Conservation (phyloP, 805 yeast species). For the Pichia rugopelliculosa region DNA sequence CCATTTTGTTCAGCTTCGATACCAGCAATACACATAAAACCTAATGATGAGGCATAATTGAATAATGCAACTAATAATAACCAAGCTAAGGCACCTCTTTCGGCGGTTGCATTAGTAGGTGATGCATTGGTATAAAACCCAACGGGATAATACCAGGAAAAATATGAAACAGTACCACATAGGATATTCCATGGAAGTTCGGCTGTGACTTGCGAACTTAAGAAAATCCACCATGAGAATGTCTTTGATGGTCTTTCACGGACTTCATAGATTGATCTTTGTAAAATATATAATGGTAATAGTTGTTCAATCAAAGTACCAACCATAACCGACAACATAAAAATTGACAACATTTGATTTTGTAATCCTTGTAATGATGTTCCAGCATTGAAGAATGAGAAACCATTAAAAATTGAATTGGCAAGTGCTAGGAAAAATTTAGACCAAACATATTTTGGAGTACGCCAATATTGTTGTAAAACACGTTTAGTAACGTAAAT, state of each 20-base stretch:
- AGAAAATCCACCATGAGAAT: conserved; percentile 57
- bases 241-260: conserved; percentile 71
- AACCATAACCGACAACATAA: conserved; percentile 56
- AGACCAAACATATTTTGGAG: conserved; percentile 52
- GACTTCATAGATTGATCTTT: conserved; percentile 62
- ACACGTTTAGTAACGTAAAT: conserved; percentile 43
- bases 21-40: conserved; percentile 52
- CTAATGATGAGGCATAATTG: conserved; percentile 51
- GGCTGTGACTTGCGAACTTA: conserved; percentile 52
- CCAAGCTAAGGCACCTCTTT: conserved; percentile 49
- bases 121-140: conserved; percentile 58
- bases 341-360: conserved; percentile 72
- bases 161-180: conserved; percentile 53
- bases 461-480: conserved; percentile 56
- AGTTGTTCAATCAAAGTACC: conserved; percentile 54
- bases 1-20: conserved; percentile 54
- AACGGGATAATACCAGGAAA: conserved; percentile 68
- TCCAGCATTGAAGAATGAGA: conserved; percentile 60
- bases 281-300: conserved; percentile 53
- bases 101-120: conserved; percentile 35
- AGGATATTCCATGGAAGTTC: conserved; percentile 61
- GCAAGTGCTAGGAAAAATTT: conserved; percentile 45
- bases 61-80: conserved; percentile 37
- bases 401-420: conserved; percentile 57
- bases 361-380: conserved; percentile 63